A percentile compares a stretch with the other conserved stretches of the same genome.
These are phyloP conservation scores for Diplodia intermedia DNA, from an alignment of 2,329 filamentous ascomycete genomes.

Conservation along the genomic window DNA sequence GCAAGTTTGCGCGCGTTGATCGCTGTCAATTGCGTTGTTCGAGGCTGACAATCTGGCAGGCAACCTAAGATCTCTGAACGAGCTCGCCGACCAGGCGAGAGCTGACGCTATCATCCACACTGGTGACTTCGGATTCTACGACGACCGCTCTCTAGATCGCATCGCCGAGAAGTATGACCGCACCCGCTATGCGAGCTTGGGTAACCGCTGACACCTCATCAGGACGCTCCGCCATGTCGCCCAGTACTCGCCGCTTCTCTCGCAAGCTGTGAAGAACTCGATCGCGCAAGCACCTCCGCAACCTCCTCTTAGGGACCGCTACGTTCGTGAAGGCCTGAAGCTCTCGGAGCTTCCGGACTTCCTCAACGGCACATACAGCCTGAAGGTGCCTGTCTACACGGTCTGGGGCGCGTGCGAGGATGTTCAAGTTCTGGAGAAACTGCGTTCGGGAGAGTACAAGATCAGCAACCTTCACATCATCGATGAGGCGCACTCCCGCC, in stretches of 20 bases:
- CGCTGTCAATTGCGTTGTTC: conserved; percentile 8
- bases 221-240: conserved; percentile 98
- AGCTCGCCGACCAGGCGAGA: conserved; percentile 90
- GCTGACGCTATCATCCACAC: conserved; percentile 99
- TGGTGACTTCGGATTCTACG: conserved; percentile 98
- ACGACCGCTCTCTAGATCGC: conserved; percentile 91
- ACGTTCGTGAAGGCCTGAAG: conserved; percentile 79
- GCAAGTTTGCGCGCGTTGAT: conserved; percentile 42
- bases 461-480: conserved; percentile 97
- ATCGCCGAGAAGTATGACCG: conserved; percentile 92
- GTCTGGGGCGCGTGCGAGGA: conserved; percentile 99
- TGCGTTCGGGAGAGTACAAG: conserved; percentile 97
- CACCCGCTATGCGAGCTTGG: conserved; percentile 34
- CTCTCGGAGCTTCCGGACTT: conserved; percentile 92
- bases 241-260: conserved; percentile 94
- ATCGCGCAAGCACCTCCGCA: conserved; percentile 73
- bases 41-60: conserved; percentile 61
- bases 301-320: conserved; percentile 79
- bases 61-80: conserved; percentile 93
- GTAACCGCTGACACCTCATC: conserved; percentile 33
- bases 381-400: conserved; percentile 96
- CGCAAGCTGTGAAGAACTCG: conserved; percentile 72
- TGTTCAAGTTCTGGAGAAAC: conserved; percentile 95
- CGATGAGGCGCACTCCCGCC: conserved; percentile 93
- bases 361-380: conserved; percentile 83